Base-by-base conservation (phyloP, 2,329 filamentous ascomycete species). In the Colletotrichum sp. region DNA sequence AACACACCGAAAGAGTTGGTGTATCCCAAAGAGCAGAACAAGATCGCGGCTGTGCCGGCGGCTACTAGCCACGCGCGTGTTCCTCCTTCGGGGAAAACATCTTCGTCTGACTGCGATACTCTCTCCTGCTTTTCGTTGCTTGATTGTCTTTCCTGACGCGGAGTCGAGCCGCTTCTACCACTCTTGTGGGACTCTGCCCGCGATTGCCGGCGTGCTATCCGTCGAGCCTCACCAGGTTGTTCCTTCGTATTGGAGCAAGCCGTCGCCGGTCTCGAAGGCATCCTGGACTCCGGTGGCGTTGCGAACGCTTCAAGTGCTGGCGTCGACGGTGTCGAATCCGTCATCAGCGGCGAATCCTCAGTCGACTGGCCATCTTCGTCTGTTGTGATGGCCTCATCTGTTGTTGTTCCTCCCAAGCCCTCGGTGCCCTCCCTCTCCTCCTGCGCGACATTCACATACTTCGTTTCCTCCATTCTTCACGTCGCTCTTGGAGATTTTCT, bases 61-160 rank as follows among this genome's bases (percentile, higher is more conserved):
- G 85, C 86, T 5, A 85, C 85, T 1, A 87, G 80, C 86, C 86
- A 88, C 5, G 85, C 85, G 76, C 81, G 63, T 28, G 84, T 13
- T 32, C 85, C 83, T 16, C 83, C 81, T 62, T 85, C 81, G 0
- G 84, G 84, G 5, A 66, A 77, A 1, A 48, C 61, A 14, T 75
- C 68, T 5, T 66, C 68, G 2, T 14, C 34, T 16, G 58, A 73
- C 7, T 68, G 43, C 8, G 43, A 68, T 2, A 59, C 43, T 14
- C 32, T 52, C 18, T 75, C 73, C 26, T 75, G 69, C 28, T 68
- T 73, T 26, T 73, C 63, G 8, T 68, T 38, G 3, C 34, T 71
- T 2, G 0, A 7, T n/a, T n/a, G 10, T 18, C 56, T 43, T 24
- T n/a, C 58, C n/a, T 52, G 63, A 8, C 18, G 48, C 21, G 62